These are phyloP conservation scores for Teunomyces atbi DNA, from an alignment of 805 yeast genomes.

Conservation along the genomic window DNA sequence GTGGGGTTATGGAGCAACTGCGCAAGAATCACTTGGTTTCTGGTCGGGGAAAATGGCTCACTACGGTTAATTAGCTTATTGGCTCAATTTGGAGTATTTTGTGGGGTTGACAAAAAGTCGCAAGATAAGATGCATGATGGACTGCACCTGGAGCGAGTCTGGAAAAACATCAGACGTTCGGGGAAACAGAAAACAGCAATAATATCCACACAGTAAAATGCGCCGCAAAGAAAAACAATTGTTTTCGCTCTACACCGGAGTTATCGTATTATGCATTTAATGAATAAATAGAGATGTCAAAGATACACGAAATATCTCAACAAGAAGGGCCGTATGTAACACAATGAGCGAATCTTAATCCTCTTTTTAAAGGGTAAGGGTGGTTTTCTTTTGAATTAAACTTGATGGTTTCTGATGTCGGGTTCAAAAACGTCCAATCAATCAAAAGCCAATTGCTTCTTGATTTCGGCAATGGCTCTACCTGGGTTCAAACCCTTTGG, in stretches of 20 bases:
- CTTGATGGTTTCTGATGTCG: background rate
- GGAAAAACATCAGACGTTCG: too few relatives aligned
- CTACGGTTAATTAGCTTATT: background rate
- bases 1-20: background rate
- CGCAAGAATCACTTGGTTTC: too few relatives aligned
- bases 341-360: background rate
- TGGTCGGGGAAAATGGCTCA: background rate
- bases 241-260: background rate
- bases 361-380: background rate
- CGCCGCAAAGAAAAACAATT: too few relatives aligned
- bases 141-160: too few relatives aligned
- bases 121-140: too few relatives aligned
- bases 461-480: constrained; percentile 93
- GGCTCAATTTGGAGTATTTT: background rate
- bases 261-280: constrained; percentile 4
- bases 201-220: too few relatives aligned
- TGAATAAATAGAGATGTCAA: constrained; percentile 3
- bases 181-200: background rate
- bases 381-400: background rate
- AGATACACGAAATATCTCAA: constrained; percentile 3
- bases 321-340: background rate
- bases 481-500: constrained; percentile 99
- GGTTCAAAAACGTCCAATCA: constrained; percentile 18
- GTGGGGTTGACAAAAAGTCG: background rate
- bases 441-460: constrained; percentile 85